These are phyloP conservation scores for Rhizophagus clarus DNA, from an alignment of 192 early-diverging fungal genomes.

Conservation along the genomic window DNA sequence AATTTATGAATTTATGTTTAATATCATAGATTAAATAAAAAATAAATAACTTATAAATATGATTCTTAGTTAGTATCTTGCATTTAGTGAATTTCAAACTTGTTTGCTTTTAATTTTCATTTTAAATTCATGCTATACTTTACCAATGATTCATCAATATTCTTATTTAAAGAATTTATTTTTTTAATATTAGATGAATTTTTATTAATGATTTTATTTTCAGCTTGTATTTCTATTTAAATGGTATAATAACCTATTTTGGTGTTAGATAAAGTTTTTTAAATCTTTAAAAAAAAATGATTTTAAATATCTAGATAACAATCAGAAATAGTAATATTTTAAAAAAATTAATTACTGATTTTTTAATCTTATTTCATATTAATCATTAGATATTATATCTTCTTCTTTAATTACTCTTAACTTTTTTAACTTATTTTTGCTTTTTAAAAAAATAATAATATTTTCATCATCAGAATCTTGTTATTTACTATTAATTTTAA, in stretches of 20 bases:
- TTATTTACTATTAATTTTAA: slow-evolving; percentile 61
- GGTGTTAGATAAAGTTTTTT: slow-evolving; percentile 84
- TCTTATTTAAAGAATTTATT: too few relatives aligned
- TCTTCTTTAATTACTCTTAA: slow-evolving; percentile 77
- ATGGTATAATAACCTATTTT: slow-evolving; percentile 76
- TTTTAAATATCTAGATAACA: neutral
- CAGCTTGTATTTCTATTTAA: slow-evolving; percentile 42
- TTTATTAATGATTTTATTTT: slow-evolving; percentile 37
- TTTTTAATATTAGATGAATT: slow-evolving; percentile 48
- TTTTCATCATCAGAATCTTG: slow-evolving; percentile 77
- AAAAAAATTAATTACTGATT: slow-evolving; percentile 64
- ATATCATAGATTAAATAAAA: neutral
- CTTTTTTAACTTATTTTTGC: slow-evolving; percentile 69
- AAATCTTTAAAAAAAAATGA: slow-evolving; percentile 52
- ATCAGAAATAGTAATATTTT: neutral
- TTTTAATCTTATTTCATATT: slow-evolving; percentile 84
- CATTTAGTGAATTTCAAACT: slow-evolving; percentile 64
- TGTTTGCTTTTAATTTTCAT: slow-evolving; percentile 50
- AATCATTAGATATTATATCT: slow-evolving; percentile 68
- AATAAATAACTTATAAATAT: slow-evolving; percentile 56
- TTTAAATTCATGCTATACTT: slow-evolving; percentile 12
- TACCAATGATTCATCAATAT: slow-evolving; percentile 37
- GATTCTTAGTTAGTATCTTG: slow-evolving; percentile 77
- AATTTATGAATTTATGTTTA: neutral
- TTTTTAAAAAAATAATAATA: slow-evolving; percentile 69